Evolutionary conservation across 2,329 filamentous ascomycete genomes (phyloP), one percentile per base, ranked within the genome.

Genomic region (Colletotrichum caudatum): DNA sequence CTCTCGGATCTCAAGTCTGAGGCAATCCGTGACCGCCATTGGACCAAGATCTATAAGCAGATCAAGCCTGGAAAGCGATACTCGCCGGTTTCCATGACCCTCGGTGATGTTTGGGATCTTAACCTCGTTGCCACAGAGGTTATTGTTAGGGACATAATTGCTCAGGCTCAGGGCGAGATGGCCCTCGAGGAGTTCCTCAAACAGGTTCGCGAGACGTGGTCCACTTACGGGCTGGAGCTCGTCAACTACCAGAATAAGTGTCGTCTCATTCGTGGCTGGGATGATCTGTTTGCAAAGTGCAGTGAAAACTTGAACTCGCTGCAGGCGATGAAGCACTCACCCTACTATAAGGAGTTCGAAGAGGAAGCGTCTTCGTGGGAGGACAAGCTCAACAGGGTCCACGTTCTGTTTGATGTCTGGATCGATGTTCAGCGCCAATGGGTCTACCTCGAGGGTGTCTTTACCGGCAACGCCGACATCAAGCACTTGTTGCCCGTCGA

Each of bases 361-460:
- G 96, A 99, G 77, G 96, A 99, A 76, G 97, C 97, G 8, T 93
- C 94, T 0, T 90, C 93, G 1, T 99, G 96, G 96, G 97, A 99
- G 82, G 97, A 99, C 82, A 97, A 97, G 81, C 88, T 99, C 35
- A 99, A 98, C 81, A 91, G 96, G 57, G 94, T 99, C 2, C 96
- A 99, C 79, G 94, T 99, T 20, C 88, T 99, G 12, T 99, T 99
- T 78, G 96, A 99, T 80, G 95, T 99, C 20, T 99, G 97, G 97
- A 99, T 99, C 77, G 97, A 99, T 82, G 97, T 99, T n/a, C 96
- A 99, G 81, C 92, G 97, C 73, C 96, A 99, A 83, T 99, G 96
- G 96, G 96, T 99, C 9, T 99, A 99, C 80, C 89, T 99, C 6
- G 97, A 99, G 83, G 96, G 96, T 75, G 96, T 99, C 44, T 99